Conservation (phyloP, 495 filamentous ascomycete genomes). For the Talaromyces adpressus region DNA sequence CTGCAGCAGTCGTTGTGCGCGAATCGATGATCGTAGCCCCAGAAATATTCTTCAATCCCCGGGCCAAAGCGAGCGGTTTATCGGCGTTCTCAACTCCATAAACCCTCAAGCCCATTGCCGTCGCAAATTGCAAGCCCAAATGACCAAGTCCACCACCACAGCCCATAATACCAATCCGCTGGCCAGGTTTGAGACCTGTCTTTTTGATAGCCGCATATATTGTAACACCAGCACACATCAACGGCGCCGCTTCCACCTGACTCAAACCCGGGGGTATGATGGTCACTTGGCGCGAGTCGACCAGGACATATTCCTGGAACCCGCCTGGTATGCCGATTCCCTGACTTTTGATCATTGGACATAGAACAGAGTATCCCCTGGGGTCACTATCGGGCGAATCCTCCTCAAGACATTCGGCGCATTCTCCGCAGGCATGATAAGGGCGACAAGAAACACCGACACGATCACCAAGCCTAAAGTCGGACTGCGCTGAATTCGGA, state of each 20-base stretch:
- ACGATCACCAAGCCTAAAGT: conserved; percentile 40
- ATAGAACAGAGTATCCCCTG: conserved; percentile 8
- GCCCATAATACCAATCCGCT: conserved; percentile 52
- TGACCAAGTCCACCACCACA: conserved; percentile 58
- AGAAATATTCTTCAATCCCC: conserved; percentile 16
- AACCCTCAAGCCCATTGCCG: conserved; percentile 41
- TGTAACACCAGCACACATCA: conserved; percentile 52
- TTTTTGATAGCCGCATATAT: conserved; percentile 42
- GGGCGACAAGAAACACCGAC: conserved; percentile 30
- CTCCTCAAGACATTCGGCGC: conserved; percentile 25
- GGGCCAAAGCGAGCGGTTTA: conserved; percentile 40
- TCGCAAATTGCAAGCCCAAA: conserved; percentile 48
- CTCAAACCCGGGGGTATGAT: conserved; percentile 39
- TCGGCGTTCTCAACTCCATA: conserved; percentile 52
- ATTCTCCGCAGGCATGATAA: conserved; percentile 29
- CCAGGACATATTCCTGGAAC: conserved; percentile 46
- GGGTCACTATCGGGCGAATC: conserved; percentile 2
- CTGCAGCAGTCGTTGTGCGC: conserved; percentile 5
- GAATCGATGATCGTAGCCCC: conserved; percentile 4
- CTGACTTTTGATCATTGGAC: conserved; percentile 15
- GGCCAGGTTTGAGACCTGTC: conserved; percentile 34
- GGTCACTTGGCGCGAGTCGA: conserved; percentile 36
- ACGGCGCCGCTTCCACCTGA: conserved; percentile 44
- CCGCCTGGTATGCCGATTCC: conserved; percentile 43
- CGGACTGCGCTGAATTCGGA: conserved; percentile 30